Evolutionary conservation across 495 filamentous ascomycete species (phyloP), one percentile per base, ranked within the genome.

Genomic region (Penicillium maclennaniae): DNA sequence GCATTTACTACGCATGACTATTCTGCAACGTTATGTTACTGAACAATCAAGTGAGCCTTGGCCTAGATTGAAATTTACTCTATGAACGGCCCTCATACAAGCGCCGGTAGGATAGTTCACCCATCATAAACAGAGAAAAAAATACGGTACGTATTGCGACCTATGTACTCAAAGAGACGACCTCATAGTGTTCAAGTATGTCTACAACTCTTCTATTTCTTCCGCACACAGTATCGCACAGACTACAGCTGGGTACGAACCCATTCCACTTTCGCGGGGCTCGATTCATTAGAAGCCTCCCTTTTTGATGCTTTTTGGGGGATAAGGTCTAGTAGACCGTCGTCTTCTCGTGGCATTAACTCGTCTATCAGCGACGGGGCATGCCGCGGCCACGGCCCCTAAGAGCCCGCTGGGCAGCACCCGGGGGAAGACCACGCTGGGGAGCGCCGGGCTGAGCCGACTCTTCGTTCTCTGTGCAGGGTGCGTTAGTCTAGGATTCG

Each of bases 401-500:
- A 47, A 98, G 70, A 34, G 91, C 93, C 53, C 92, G 79, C 75
- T 97, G 92, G 17, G 92, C 92, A 31, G 93, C 92, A 62, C 93
- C 93, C 1, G 91, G 90, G 12, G 92, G 93, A 50, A 97, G 76
- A 34, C 87, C 82, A 65, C 87, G 78, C 43, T 82, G 78, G 1
- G 91, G 91, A 25, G 81, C 88, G 69, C 93, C 87, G 40, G 91
- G 87, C 58, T 83, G 77, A 56, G 84, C 81, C 53, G 86, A 91
- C 74, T 96, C 89, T 76, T 98, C 88, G 72, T 97, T 98, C 70
- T 85, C 77, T 81, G 68, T 66, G 7, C 39, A 25, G 49, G 23
- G 47, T 27, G 20, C 39, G 58, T 66, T 58, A 69, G 62, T 53
- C 44, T 56, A 36, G 1, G 25, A 25, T n/a, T 2, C n/a, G 19